Conservation (phyloP, 1,139 yeast species). For the Geotrichum cucujoidarum region DNA sequence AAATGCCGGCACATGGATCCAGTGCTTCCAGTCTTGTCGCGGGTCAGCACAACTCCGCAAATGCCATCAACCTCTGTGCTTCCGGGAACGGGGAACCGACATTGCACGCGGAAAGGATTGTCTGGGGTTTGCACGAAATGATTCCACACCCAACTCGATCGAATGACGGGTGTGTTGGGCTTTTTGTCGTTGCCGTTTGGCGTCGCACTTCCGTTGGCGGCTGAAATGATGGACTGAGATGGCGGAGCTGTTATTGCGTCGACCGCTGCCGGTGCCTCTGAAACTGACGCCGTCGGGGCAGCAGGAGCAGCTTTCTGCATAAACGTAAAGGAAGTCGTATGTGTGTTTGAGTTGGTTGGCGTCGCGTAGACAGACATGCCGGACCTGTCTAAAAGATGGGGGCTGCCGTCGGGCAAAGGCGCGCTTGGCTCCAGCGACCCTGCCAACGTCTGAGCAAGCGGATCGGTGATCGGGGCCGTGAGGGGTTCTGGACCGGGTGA, state of each 20-base stretch:
- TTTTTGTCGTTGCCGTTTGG: constrained; percentile 7
- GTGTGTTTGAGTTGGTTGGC: constrained; percentile 8
- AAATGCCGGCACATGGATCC: constrained; percentile 22
- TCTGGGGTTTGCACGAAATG: constrained; percentile 20
- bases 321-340: neutral
- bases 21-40: constrained; percentile 22
- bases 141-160: constrained; percentile 22
- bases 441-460: neutral
- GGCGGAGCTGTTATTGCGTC: neutral
- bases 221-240: neutral
- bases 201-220: neutral
- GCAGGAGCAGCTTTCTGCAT: constrained; percentile 1
- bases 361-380: constrained; percentile 6
- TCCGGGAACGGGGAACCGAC: constrained; percentile 16
- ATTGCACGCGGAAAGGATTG: constrained; percentile 20
- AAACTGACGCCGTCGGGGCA: too few species aligned
- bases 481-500: constrained; percentile 1
- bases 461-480: neutral
- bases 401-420: neutral
- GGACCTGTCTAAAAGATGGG: neutral
- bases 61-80: constrained; percentile 10
- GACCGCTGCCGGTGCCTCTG: neutral
- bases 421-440: neutral
- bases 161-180: constrained; percentile 9
- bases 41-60: constrained; percentile 20